These are phyloP conservation scores for Phyllosticta ampelicida DNA, from an alignment of 2,329 filamentous ascomycete species.

Conservation along the genomic window DNA sequence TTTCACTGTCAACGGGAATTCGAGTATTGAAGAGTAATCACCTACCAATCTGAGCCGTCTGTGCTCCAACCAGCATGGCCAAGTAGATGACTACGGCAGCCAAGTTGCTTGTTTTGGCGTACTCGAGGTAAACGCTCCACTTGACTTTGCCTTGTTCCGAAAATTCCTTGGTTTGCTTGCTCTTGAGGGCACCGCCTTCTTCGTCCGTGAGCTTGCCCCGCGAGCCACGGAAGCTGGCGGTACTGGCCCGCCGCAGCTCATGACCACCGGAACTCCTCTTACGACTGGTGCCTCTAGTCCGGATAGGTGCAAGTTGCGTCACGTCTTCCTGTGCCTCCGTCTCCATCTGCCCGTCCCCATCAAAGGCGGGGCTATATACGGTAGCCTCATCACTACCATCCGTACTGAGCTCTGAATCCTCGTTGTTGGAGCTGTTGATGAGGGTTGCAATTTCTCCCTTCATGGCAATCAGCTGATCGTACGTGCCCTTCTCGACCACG, in stretches of 20 bases:
- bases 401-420: constrained; percentile 35
- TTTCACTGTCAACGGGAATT: constrained; percentile 2
- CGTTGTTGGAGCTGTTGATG: constrained; percentile 60
- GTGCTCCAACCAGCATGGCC: constrained; percentile 62
- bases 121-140: constrained; percentile 89
- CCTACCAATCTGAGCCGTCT: constrained; percentile 69
- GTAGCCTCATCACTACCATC: constrained; percentile 59
- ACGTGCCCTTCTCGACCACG: constrained; percentile 80
- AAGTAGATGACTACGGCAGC: constrained; percentile 74
- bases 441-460: constrained; percentile 82
- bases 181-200: constrained; percentile 63
- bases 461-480: constrained; percentile 83
- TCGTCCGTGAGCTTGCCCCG: constrained; percentile 79
- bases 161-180: constrained; percentile 77
- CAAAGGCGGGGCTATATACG: constrained; percentile 37
- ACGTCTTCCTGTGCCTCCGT: constrained; percentile 57
- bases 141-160: constrained; percentile 95
- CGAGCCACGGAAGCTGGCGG: constrained; percentile 78
- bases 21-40: constrained; percentile 13
- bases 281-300: constrained; percentile 48
- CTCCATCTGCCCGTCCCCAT: constrained; percentile 42
- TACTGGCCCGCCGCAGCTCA: constrained; percentile 63
- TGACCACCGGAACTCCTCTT: constrained; percentile 65
- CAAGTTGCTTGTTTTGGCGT: constrained; percentile 89
- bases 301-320: constrained; percentile 67